Percentiles rank a stretch among this genome's conserved stretches.
Evolutionary conservation across 163 green algal genomes (phyloP).

Genomic region (Chlorella variabilis): DNA sequence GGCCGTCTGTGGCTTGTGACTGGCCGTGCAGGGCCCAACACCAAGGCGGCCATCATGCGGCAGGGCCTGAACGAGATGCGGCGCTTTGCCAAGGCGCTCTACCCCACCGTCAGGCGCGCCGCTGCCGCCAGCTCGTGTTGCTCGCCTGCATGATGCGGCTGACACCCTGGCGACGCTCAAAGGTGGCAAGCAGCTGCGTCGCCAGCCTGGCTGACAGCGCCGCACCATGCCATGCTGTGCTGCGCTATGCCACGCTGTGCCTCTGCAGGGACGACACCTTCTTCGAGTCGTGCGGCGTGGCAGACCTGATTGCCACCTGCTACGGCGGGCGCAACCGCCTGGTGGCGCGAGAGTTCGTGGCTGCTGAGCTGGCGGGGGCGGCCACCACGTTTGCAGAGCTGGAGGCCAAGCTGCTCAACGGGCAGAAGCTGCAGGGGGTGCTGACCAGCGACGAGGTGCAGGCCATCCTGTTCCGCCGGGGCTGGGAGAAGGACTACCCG

Average conservation of each 20-base stretch:
- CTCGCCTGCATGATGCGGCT: too few relatives aligned
- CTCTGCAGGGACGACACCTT: slow-evolving; percentile 72
- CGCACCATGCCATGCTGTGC: too few relatives aligned
- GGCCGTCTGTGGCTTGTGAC: too few relatives aligned
- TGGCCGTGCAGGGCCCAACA: slow-evolving; percentile 65
- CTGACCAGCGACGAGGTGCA: slow-evolving; percentile 84
- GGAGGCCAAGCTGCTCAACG: slow-evolving; percentile 74
- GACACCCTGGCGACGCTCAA: too few relatives aligned
- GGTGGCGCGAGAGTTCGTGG: slow-evolving; percentile 66
- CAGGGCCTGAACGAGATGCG: slow-evolving; percentile 79
- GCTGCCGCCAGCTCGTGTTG: too few relatives aligned
- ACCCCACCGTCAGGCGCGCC: slow-evolving; percentile 56
- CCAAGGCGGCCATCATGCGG: slow-evolving; percentile 77
- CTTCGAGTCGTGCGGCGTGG: slow-evolving; percentile 75
- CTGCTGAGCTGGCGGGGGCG: slow-evolving; percentile 36
- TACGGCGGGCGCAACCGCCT: slow-evolving; percentile 80
- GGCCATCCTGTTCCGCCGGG: slow-evolving; percentile 51
- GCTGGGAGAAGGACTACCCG: slow-evolving; percentile 55
- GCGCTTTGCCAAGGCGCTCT: slow-evolving; percentile 58
- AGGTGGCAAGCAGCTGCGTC: too few relatives aligned
- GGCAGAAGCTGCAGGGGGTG: slow-evolving; percentile 88
- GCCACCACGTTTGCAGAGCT: slow-evolving; percentile 64
- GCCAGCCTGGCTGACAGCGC: too few relatives aligned
- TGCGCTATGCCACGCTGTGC: slow-evolving; percentile 49
- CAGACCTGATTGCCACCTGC: slow-evolving; percentile 83